Base-by-base conservation (phyloP, 106 monocot genomes). In the Acorus gramineus region DNA sequence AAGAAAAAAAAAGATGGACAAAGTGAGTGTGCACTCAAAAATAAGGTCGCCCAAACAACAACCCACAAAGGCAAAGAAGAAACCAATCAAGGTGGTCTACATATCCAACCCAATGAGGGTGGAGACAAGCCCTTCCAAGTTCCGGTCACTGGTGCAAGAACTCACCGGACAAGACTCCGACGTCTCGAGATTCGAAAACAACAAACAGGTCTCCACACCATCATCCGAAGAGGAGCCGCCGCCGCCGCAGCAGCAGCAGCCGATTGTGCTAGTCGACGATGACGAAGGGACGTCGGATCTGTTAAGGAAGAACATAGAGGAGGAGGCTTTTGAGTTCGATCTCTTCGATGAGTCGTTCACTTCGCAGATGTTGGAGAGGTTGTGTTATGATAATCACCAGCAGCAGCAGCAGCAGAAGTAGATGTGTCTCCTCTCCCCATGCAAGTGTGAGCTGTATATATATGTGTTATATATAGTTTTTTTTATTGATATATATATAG, bases 161-260 rank as follows among this genome's bases (percentile, higher is more conserved):
- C 73, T 81, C 73, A 81, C 81, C 52, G 81, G 81, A 59, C 72
- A 51, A 47, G 59, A 73, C 65, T 80, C 80, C 50, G 61, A 66
- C 62, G 47, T 80, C 49, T 63, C 46, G 53, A 60, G 10, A 28
- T 28, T 28, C 28, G 28, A 28, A 28, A 28, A 0, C 28, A 28
- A 28, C 28, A 28, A 28, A 28, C 28, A 28, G 1, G 28, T 28
- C 28, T 28, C 28, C 28, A 28, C 28, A 28, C 28, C 28, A 28
- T 69, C 59, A 48, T 46, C 46, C 59, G 69, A 58, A 12, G 57
- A 46, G 11, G 59, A 10, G 58, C 9, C 43, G 44, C 2, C 8
- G 43, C 5, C 0, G 46, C 10, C 0, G 9, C 61, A n/a, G 45
- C 42, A 9, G 56, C 2, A 42, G 11, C 46, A 5, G 10, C 56